Evolutionary conservation across 202 grass and related monocot genomes (phyloP), one percentile per base, ranked within the genome.

Genomic region (Zoysia matrella): DNA sequence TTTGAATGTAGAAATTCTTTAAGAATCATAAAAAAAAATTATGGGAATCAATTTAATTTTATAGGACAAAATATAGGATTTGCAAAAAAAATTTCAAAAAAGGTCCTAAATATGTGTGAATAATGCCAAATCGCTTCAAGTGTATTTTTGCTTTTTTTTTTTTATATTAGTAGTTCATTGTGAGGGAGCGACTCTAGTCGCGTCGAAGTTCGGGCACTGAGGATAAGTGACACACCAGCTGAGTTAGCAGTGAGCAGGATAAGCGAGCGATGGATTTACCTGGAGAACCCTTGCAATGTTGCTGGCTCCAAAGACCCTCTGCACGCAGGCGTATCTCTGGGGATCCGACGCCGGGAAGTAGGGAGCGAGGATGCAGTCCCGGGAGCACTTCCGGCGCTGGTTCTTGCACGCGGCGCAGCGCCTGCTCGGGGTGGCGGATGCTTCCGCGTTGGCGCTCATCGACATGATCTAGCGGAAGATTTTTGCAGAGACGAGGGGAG

Each of bases 381-480:
- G 65, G 56, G 53, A 2, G 72, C 93, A 93, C 74, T 69, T 91
- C 60, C 90, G 83, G 9, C 90, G 71, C 16, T 87, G 89, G 72
- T 93, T 84, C 78, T 89, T 93, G 83, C 90, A 93, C 13, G 90
- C 90, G 6, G 86, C 75, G 71, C 93, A 95, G 65, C 86, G 88
- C 45, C 53, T 81, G 16, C 50, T 36, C 47, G 54, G 51, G 71
- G 73, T 87, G 61, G 49, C 62, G 1, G 47, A 62, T 49, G 22
- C 79, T 66, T 78, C 88, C 54, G 40, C 52, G 65, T 30, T 77
- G 0, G 51, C 6, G 15, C 4, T 58, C 56, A 18, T 74, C 0
- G 43, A 86, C 87, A 89, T 89, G 62, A 79, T 86, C 75, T 82
- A 43, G 58, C 11, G n/a, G 9, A 44, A 75, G 82, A 89, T 89